These are phyloP conservation scores for Yarrowia galli DNA, from an alignment of 1,139 yeast species.

Conservation along the genomic window DNA sequence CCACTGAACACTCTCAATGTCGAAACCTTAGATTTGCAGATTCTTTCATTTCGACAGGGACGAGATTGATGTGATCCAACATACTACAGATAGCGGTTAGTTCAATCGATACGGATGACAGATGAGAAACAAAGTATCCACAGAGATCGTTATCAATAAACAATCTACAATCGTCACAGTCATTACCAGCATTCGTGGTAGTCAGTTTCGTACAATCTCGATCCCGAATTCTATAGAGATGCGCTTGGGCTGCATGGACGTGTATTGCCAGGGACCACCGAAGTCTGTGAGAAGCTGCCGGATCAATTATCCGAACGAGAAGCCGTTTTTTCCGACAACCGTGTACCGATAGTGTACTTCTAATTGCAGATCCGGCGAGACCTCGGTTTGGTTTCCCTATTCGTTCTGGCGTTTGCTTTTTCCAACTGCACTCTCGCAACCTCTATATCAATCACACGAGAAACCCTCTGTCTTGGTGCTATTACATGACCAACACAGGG, in stretches of 20 bases:
- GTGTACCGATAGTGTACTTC: background rate
- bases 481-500: background rate
- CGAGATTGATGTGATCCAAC: too few species aligned
- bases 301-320: conserved; percentile 2
- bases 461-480: background rate
- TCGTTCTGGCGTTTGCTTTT: background rate
- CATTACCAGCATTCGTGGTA: too few species aligned
- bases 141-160: too few species aligned
- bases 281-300: background rate
- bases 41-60: background rate
- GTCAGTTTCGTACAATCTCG: too few species aligned
- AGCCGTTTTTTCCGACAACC: background rate
- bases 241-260: background rate
- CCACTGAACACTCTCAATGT: background rate
- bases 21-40: background rate
- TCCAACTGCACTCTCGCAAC: background rate
- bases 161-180: too few species aligned
- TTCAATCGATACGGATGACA: too few species aligned
- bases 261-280: background rate
- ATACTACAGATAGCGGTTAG: too few species aligned
- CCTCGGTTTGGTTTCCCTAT: background rate
- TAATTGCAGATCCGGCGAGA: background rate
- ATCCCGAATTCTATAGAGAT: background rate
- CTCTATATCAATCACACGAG: background rate
- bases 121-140: too few species aligned